Conservation (phyloP, 345 rosid species). For the Salix purpurea region DNA sequence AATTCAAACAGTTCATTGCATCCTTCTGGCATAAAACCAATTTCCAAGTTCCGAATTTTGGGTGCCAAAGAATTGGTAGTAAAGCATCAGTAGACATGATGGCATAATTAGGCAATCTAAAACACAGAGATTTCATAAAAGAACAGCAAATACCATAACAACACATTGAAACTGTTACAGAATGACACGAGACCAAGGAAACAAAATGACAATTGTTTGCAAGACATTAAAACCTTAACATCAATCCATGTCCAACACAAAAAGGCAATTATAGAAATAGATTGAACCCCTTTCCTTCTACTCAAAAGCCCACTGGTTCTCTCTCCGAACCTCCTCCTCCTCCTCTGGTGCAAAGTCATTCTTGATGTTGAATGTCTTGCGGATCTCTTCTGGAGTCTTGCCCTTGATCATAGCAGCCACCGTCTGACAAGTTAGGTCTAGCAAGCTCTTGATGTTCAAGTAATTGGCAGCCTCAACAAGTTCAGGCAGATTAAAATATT, state of each 20-base stretch:
- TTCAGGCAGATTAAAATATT: neutral
- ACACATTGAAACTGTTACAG: neutral
- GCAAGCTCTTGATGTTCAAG: slow-evolving; percentile 20
- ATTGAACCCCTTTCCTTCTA: neutral
- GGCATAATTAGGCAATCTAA: neutral
- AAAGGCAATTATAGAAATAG: neutral
- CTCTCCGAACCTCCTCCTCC: slow-evolving; percentile 27
- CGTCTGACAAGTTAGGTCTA: slow-evolving; percentile 25
- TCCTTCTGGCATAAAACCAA: neutral
- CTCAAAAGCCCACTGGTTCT: slow-evolving; percentile 31
- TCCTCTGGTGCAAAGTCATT: slow-evolving; percentile 22
- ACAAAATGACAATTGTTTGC: neutral
- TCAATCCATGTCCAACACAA: neutral
- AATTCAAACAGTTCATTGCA: neutral
- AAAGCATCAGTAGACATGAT: neutral
- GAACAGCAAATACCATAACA: neutral
- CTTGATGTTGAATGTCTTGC: slow-evolving; percentile 19
- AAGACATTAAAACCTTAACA: neutral
- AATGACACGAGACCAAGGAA: neutral
- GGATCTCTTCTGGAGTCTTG: slow-evolving; percentile 17
- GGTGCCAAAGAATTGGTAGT: neutral
- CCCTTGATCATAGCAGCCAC: slow-evolving; percentile 26
- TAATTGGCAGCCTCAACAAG: slow-evolving; percentile 23
- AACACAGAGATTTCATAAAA: neutral
- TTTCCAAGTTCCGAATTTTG: neutral